These are phyloP conservation scores for Moesziomyces sp. DNA, from an alignment of 1,284 basidiomycete species.

Conservation along the genomic window DNA sequence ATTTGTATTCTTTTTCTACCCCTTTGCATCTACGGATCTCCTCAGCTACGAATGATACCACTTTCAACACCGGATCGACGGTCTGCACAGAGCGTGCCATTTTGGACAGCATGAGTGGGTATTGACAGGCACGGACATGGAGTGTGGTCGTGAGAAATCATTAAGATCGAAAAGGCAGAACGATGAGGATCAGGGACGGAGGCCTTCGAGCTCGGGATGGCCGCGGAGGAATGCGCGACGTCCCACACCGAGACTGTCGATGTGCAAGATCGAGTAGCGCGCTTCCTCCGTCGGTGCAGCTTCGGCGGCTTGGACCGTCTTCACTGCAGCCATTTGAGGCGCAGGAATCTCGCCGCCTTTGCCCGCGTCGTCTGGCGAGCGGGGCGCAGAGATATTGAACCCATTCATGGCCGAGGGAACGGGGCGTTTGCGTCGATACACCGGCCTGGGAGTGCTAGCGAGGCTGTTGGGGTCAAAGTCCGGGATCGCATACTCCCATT, in stretches of 20 bases:
- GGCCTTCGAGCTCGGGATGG: slow-evolving; percentile 15
- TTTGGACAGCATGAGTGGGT: too few relatives aligned
- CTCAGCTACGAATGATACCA: background rate
- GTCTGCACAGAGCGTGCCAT: background rate
- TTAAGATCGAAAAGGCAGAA: too few relatives aligned
- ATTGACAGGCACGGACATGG: too few relatives aligned
- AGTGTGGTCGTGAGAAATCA: too few relatives aligned
- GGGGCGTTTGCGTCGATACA: slow-evolving; percentile 50
- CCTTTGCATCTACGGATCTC: background rate
- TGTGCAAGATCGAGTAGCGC: slow-evolving; percentile 53
- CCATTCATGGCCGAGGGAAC: slow-evolving; percentile 37
- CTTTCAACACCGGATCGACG: background rate
- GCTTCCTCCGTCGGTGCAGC: slow-evolving; percentile 1
- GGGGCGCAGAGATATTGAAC: slow-evolving; percentile 26
- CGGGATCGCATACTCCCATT: slow-evolving; percentile 54
- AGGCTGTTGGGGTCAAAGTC: slow-evolving; percentile 48
- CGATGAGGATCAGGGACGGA: slow-evolving; percentile 1
- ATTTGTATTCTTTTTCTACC: background rate
- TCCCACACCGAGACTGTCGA: slow-evolving; percentile 45
- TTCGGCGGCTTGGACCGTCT: background rate
- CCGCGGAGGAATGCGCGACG: slow-evolving; percentile 37
- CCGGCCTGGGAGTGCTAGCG: slow-evolving; percentile 43
- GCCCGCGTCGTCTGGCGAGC: background rate
- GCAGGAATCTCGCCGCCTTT: background rate
- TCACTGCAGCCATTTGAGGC: background rate